Conservation (phyloP, 805 yeast species). For the Wickerhamomyces chambardii region DNA sequence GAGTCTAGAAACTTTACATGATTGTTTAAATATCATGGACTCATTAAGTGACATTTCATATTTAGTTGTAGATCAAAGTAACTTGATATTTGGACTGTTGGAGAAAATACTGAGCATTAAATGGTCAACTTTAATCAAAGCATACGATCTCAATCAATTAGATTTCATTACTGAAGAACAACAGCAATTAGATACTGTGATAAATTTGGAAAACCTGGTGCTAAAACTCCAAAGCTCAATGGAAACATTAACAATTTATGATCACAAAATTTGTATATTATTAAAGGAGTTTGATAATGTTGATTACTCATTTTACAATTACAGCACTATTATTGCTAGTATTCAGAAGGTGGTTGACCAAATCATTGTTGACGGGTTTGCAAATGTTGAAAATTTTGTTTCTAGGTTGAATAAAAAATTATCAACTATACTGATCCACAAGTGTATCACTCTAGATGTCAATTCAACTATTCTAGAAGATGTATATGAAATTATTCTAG, state of each 20-base stretch:
- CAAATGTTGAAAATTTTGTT: constrained; percentile 24
- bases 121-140: constrained; percentile 48
- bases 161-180: constrained; percentile 21
- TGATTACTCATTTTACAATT: constrained; percentile 10
- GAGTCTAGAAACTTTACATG: constrained; percentile 32
- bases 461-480: too few relatives aligned
- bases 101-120: constrained; percentile 25
- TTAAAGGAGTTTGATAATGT: constrained; percentile 20
- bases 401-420: constrained; percentile 24
- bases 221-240: constrained; percentile 20
- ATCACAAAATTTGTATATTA: constrained; percentile 11
- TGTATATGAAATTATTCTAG: too few relatives aligned
- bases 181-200: constrained; percentile 19
- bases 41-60: constrained; percentile 16
- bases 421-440: constrained; percentile 14
- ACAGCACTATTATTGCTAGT: constrained; percentile 12
- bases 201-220: constrained; percentile 23
- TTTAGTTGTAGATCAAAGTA: too few relatives aligned
- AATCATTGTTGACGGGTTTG: constrained; percentile 26
- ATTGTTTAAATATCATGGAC: constrained; percentile 19
- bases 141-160: constrained; percentile 33
- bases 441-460: constrained; percentile 15
- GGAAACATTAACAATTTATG: constrained; percentile 20
- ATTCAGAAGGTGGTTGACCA: constrained; percentile 28
- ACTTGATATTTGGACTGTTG: constrained; percentile 26